Conservation (phyloP, 2,329 filamentous ascomycete genomes). For the Calycina herbarum region DNA sequence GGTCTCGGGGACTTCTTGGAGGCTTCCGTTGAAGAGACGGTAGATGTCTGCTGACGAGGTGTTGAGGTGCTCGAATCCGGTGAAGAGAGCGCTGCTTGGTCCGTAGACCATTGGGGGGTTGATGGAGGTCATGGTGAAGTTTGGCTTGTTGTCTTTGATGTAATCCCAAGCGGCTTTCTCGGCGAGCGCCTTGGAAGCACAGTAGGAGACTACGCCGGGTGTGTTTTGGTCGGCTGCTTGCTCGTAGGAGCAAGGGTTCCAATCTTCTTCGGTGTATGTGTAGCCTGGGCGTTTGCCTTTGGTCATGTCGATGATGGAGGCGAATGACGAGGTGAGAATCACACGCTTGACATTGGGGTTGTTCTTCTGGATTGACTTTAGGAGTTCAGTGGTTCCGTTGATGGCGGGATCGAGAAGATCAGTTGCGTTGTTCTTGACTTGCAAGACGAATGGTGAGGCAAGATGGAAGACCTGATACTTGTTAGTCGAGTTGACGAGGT, state of each 20-base stretch:
- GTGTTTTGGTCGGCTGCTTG: conserved; percentile 38
- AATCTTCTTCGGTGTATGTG: conserved; percentile 52
- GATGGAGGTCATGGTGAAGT: conserved; percentile 60
- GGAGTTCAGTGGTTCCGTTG: conserved; percentile 49
- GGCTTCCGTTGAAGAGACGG: conserved; percentile 60
- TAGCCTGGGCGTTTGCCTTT: conserved; percentile 51
- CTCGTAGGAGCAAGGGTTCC: conserved; percentile 52
- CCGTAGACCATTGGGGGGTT: conserved; percentile 63
- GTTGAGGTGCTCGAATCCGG: conserved; percentile 62
- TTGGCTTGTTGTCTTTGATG: conserved; percentile 50
- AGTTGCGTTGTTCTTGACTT: conserved; percentile 36
- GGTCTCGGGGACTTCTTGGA: conserved; percentile 56
- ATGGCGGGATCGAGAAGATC: conserved; percentile 54
- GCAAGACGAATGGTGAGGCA: conserved; percentile 53
- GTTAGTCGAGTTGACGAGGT: conserved; percentile 1
- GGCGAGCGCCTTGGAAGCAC: conserved; percentile 59
- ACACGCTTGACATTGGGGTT: conserved; percentile 39
- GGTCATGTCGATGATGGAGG: conserved; percentile 54
- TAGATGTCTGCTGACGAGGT: conserved; percentile 69
- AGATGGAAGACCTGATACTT: conserved; percentile 60
- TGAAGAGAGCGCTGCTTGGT: conserved; percentile 60
- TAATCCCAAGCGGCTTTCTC: conserved; percentile 66
- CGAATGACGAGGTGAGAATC: conserved; percentile 64
- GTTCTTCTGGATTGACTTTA: conserved; percentile 46
- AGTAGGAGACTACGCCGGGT: conserved; percentile 27